Percentiles rank a stretch among this genome's conserved stretches.
These are phyloP conservation scores for Chlorella sp. DNA, from an alignment of 139 green algal genomes.

Conservation along the genomic window DNA sequence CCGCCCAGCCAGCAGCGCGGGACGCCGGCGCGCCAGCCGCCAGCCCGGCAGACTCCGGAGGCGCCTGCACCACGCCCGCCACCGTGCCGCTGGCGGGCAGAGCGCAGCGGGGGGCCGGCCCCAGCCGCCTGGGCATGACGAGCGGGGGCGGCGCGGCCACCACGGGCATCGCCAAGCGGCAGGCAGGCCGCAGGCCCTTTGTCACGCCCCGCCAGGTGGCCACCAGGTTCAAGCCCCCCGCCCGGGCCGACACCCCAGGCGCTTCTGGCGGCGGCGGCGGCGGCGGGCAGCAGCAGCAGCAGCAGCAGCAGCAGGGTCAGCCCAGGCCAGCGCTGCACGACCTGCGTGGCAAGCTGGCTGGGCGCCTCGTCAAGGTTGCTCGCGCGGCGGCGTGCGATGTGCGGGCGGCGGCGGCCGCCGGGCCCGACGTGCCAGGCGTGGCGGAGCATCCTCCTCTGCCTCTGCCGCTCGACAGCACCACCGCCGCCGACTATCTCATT, in stretches of 20 bases:
- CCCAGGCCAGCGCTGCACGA: conserved; percentile 13
- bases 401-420: neutral
- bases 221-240: conserved; percentile 16
- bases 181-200: neutral
- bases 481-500: neutral
- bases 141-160: neutral
- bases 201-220: conserved; percentile 5
- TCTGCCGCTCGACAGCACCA: conserved; percentile 18
- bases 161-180: conserved; percentile 1
- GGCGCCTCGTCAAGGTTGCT: conserved; percentile 13
- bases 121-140: neutral
- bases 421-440: neutral
- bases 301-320: too few relatives aligned
- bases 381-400: neutral
- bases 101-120: neutral
- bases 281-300: neutral
- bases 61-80: neutral
- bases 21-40: too few relatives aligned
- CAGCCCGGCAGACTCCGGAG: neutral
- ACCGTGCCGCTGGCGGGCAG: neutral
- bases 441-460: conserved; percentile 1
- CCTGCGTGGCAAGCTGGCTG: conserved; percentile 9
- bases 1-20: neutral
- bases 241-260: neutral
- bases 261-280: neutral